Percentiles rank a stretch among this genome's conserved stretches.
Conservation (phyloP, 2,329 filamentous ascomycete species). For the Tolypocladium pustulatum region DNA sequence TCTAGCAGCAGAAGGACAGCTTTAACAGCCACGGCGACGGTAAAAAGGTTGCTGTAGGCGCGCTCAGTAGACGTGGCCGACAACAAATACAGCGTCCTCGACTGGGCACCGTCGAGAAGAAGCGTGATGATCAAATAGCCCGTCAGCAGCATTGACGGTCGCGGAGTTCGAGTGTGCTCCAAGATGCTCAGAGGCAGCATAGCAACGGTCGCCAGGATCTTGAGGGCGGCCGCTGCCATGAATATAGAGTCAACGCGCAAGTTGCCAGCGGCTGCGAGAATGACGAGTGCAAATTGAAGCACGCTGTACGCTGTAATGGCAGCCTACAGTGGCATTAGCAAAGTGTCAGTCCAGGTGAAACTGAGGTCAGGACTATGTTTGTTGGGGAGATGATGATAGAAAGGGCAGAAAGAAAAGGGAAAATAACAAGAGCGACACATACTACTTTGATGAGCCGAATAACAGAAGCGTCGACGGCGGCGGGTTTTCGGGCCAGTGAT, state of each 20-base stretch:
- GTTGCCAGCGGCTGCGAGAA: neutral
- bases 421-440: neutral
- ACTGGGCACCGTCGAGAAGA: neutral
- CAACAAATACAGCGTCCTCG: neutral
- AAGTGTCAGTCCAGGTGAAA: neutral
- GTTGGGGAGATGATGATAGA: neutral
- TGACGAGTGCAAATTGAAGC: neutral
- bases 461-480: neutral
- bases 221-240: neutral
- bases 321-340: neutral
- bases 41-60: neutral
- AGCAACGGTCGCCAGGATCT: neutral
- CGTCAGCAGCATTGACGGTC: neutral
- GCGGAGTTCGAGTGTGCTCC: neutral
- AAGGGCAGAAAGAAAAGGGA: neutral
- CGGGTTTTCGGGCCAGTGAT: neutral
- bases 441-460: neutral
- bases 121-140: neutral
- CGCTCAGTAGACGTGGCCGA: neutral
- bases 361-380: neutral
- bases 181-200: neutral
- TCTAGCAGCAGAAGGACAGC: neutral
- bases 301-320: neutral
- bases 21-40: neutral
- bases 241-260: neutral